Conservation (phyloP, 129 eudicot species). For the Logfia minima region DNA sequence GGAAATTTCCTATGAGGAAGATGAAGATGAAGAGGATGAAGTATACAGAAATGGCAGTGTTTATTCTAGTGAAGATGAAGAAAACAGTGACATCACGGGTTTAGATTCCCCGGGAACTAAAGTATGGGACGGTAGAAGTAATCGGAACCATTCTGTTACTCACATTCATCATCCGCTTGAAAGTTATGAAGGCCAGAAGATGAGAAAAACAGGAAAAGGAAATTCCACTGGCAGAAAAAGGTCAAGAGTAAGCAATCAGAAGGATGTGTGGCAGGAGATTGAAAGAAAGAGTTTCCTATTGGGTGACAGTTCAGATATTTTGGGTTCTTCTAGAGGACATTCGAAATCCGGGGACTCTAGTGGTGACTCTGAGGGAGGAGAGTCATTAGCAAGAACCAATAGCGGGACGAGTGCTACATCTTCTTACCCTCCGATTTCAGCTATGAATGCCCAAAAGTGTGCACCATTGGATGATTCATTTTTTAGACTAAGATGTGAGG, state of each 20-base stretch:
- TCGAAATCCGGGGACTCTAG: conserved; percentile 67
- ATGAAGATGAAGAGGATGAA: conserved; percentile 48
- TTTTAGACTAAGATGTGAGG: conserved; percentile 95
- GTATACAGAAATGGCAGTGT: conserved; percentile 55
- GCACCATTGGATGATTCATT: conserved; percentile 62
- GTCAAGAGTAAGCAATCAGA: conserved; percentile 56
- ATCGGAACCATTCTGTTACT: conserved; percentile 50
- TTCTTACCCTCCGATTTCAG: conserved; percentile 39
- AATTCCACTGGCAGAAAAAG: conserved; percentile 53
- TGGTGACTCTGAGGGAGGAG: conserved; percentile 73
- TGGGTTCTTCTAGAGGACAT: conserved; percentile 46
- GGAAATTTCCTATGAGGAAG: conserved; percentile 44
- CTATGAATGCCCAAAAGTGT: conserved; percentile 45
- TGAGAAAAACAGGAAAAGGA: conserved; percentile 54
- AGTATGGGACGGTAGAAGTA: conserved; percentile 91
- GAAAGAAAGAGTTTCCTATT: conserved; percentile 68
- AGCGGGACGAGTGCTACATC: conserved; percentile 74
- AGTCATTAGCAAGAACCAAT: conserved; percentile 53
- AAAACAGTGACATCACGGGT: conserved; percentile 60
- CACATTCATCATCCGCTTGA: conserved; percentile 96
- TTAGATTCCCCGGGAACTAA: conserved; percentile 83
- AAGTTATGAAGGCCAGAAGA: conserved; percentile 52
- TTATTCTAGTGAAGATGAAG: conserved; percentile 73
- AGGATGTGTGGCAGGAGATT: conserved; percentile 74
- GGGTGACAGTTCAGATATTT: conserved; percentile 72